Evolutionary conservation across 2,329 filamentous ascomycete species (phyloP), one percentile per base, ranked within the genome.

Genomic region (Microdochium paspali): DNA sequence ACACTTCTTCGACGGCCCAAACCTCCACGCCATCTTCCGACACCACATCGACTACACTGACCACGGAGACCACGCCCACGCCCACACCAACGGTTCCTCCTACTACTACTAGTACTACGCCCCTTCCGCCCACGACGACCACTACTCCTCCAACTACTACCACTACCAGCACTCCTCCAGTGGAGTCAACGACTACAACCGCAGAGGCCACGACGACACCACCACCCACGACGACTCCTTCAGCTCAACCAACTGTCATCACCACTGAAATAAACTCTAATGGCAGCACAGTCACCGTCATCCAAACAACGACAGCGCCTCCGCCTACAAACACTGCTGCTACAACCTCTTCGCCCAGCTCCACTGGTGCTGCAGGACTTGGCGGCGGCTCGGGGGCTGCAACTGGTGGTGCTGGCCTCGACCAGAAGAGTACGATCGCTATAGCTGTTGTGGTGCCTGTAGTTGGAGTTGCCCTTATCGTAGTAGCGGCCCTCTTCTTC

Each of bases 381-480:
- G 48, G 6, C 35, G 6, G 23, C 15, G n/a, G 12, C 6, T 3
- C 18, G 18, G 12, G 9, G 35, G 15, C 6, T n/a, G n/a, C n/a
- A n/a, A 56, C 61, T 12, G 56, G 58, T 1, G 57, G 62, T 6
- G 61, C 67, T 5, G 76, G 79, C 2, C 67, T 90, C 7, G 70
- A 63, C 54, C 74, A 76, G 44, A 74, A 76, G 28, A 85, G 84
- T 44, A 90, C 80, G 56, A 95, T 95, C 51, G 91, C 93, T 7
- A 83, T 97, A 45, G 91, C 90, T 3, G 93, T 98, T 1, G 89
- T 96, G 5, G 87, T 97, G 2, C 93, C 93, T 4, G 91, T 98
- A 44, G 89, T 83, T 1, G 89, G 85, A 1, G 89, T 97, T 31
- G 89, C 88, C 2, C 66, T 95, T 18, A 73, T 97, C 21, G 81